Conservation (phyloP, 1,284 basidiomycete genomes). For the Microbotryum violaceum region DNA sequence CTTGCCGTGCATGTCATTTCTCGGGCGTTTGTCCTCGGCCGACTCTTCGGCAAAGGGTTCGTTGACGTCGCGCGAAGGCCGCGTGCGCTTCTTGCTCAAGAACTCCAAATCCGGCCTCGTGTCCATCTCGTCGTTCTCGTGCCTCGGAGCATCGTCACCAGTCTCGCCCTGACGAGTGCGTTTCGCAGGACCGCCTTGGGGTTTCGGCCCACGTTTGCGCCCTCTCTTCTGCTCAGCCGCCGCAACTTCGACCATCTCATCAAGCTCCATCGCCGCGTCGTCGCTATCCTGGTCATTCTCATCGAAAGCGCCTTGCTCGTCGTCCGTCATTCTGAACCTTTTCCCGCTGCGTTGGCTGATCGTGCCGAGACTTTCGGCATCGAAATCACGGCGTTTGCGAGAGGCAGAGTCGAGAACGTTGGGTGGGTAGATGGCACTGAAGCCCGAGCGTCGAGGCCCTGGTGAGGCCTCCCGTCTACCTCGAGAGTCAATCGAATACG, state of each 20-base stretch:
- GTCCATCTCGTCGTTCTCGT: neutral
- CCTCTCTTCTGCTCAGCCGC: neutral
- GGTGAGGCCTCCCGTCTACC: too few relatives aligned
- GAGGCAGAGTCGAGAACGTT: too few relatives aligned
- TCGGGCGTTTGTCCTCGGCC: slow-evolving; percentile 7
- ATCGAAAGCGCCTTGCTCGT: neutral
- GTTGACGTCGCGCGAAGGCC: neutral
- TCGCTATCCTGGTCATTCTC: slow-evolving; percentile 3
- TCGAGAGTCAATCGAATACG: too few relatives aligned
- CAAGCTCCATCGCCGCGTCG: slow-evolving; percentile 11
- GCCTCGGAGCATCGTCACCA: neutral
- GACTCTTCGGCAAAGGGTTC: too few relatives aligned
- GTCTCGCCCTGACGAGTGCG: neutral
- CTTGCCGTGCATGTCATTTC: neutral
- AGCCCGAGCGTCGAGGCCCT: too few relatives aligned
- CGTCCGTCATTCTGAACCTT: too few relatives aligned
- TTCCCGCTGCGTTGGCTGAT: too few relatives aligned
- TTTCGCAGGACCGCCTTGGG: neutral
- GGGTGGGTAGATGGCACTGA: too few relatives aligned
- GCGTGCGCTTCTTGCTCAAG: slow-evolving; percentile 4
- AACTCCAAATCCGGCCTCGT: too few relatives aligned
- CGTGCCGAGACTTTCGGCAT: too few relatives aligned
- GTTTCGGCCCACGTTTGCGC: neutral
- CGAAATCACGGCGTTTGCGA: too few relatives aligned
- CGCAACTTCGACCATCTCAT: neutral